These are phyloP conservation scores for Ganoderma sinense DNA, from an alignment of 1,284 basidiomycete species.

Conservation along the genomic window DNA sequence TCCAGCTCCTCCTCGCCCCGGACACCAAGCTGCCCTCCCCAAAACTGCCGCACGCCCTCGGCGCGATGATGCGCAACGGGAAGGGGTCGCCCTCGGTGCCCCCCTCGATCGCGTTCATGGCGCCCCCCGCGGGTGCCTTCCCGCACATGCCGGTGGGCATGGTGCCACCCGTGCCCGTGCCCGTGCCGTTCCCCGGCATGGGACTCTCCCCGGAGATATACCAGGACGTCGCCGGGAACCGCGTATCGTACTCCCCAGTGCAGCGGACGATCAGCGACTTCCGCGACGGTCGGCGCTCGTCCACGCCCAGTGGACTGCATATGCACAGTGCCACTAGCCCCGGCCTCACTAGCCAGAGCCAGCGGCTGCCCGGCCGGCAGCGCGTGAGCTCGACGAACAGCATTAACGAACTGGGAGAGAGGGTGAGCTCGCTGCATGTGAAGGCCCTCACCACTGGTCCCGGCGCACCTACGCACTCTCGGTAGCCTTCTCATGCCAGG, in stretches of 20 bases:
- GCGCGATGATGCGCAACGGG: constrained; percentile 27
- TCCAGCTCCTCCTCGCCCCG: constrained; percentile 71
- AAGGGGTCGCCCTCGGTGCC: constrained; percentile 33
- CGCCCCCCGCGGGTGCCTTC: constrained; percentile 23
- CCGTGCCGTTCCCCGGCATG: constrained; percentile 16
- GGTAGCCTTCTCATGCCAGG: constrained; percentile 13
- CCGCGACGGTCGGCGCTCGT: constrained; percentile 15
- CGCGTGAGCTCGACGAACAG: constrained; percentile 29
- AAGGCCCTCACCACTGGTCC: constrained; percentile 15
- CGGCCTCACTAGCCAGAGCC: neutral
- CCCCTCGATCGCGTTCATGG: constrained; percentile 32
- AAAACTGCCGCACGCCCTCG: constrained; percentile 25
- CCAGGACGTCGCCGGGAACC: constrained; percentile 18
- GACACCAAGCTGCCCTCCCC: constrained; percentile 41
- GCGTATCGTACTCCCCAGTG: constrained; percentile 25
- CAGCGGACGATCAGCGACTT: constrained; percentile 27
- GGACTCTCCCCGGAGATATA: constrained; percentile 21
- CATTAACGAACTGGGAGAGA: constrained; percentile 30
- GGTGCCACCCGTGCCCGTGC: constrained; percentile 19
- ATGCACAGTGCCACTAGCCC: neutral
- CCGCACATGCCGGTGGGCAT: constrained; percentile 21
- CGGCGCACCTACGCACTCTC: constrained; percentile 18
- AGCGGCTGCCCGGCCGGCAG: constrained; percentile 20
- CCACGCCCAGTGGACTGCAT: neutral
- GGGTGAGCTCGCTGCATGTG: constrained; percentile 23